Conservation (phyloP, 805 yeast species). For the Tetrapisispora phaffii region DNA sequence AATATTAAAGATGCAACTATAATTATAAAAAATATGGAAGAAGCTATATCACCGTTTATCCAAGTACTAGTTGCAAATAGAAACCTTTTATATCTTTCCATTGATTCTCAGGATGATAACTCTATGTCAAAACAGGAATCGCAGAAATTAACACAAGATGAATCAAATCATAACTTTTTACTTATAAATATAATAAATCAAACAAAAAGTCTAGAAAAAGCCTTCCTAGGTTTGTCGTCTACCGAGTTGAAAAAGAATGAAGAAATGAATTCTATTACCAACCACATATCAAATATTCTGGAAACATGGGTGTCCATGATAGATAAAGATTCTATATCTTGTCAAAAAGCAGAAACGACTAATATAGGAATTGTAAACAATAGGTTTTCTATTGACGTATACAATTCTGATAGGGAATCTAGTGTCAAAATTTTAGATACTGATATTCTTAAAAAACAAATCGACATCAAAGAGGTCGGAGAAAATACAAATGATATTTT, state of each 20-base stretch:
- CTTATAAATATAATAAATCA: background rate
- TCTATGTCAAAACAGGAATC: background rate
- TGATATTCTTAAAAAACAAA: background rate
- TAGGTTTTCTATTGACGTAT: slow-evolving; percentile 3
- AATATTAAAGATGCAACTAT: background rate
- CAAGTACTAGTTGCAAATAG: background rate
- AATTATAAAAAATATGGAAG: background rate
- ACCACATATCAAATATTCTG: background rate
- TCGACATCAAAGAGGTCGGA: background rate
- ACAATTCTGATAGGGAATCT: slow-evolving; percentile 1
- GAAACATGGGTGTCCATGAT: background rate
- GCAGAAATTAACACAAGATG: too few relatives aligned
- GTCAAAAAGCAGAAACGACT: background rate
- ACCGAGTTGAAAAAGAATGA: background rate
- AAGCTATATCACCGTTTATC: background rate
- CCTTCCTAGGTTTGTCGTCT: background rate
- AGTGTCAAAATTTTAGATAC: background rate
- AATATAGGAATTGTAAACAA: slow-evolving; percentile 1
- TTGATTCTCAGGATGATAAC: background rate
- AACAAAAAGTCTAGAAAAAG: background rate
- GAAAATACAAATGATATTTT: background rate
- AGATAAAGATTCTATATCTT: background rate
- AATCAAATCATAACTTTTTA: background rate
- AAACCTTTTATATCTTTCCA: background rate
- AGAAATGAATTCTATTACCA: background rate